phyloP scores from a whole-genome alignment of 352 stramenopile species.

The Phytophthora tubulina region DNA sequence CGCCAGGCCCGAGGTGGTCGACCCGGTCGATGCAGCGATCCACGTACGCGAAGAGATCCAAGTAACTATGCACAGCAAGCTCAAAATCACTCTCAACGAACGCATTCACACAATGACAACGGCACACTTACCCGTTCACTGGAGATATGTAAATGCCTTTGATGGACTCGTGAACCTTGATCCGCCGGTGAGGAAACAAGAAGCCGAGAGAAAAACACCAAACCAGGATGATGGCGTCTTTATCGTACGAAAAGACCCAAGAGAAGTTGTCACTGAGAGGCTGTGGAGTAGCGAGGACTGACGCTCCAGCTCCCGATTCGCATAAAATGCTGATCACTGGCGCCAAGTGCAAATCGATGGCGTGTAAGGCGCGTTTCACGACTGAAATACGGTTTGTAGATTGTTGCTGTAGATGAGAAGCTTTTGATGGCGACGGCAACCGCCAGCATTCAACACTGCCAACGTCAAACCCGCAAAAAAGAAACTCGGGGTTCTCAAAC shows the following conservation, averaged over 20 bases:
- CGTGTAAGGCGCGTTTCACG: constrained; percentile 53
- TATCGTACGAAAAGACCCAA: constrained; percentile 65
- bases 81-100: constrained; percentile 5
- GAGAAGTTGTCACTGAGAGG: constrained; percentile 48
- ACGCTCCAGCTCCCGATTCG: constrained; percentile 34
- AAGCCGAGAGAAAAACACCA: constrained; percentile 67
- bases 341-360: constrained; percentile 60
- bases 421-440: constrained; percentile 28
- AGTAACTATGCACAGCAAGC: constrained; percentile 22
- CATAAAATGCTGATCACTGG: constrained; percentile 50
- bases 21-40: constrained; percentile 45
- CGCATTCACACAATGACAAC: neutral
- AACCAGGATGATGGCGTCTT: constrained; percentile 53
- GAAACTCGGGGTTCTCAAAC: constrained; percentile 47
- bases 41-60: constrained; percentile 46
- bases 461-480: constrained; percentile 64
- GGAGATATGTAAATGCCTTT: constrained; percentile 45
- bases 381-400: constrained; percentile 44
- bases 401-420: constrained; percentile 27
- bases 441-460: constrained; percentile 68
- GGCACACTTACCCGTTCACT: constrained; percentile 26
- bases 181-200: constrained; percentile 62
- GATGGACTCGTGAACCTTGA: constrained; percentile 50
- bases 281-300: constrained; percentile 18
- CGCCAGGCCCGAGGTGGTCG: constrained; percentile 36